Evolutionary conservation across 2,329 filamentous ascomycete genomes (phyloP).

Genomic region (Lachnellula willkommii): DNA sequence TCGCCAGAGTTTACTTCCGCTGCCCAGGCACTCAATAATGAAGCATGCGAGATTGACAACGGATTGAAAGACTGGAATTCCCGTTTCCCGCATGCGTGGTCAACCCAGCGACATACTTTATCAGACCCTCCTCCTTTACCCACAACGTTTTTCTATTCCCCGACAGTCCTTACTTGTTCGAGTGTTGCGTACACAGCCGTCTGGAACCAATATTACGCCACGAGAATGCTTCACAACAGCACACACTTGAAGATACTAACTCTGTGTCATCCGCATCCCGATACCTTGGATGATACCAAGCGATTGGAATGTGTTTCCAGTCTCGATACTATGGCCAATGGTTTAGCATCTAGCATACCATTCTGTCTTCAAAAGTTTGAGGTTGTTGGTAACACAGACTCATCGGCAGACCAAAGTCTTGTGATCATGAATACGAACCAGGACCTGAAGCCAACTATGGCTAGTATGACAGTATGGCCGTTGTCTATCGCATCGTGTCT

Average conservation of each 20-base stretch:
- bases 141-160: constrained; percentile 20
- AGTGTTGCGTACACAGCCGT: constrained; percentile 20
- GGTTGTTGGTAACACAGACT: not conserved
- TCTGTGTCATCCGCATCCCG: not conserved
- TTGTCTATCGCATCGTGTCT: constrained; percentile 22
- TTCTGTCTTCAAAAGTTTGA: constrained; percentile 4
- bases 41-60: constrained; percentile 10
- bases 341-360: constrained; percentile 6
- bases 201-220: constrained; percentile 28
- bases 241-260: constrained; percentile 20
- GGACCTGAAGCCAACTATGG: constrained; percentile 17
- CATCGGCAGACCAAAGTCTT: not conserved
- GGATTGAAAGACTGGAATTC: constrained; percentile 8
- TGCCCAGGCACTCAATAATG: constrained; percentile 1
- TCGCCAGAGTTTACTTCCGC: too few relatives aligned
- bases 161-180: constrained; percentile 23
- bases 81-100: constrained; percentile 6
- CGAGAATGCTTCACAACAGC: constrained; percentile 24
- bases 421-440: constrained; percentile 6
- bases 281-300: not conserved
- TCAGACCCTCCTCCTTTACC: constrained; percentile 3
- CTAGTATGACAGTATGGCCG: constrained; percentile 15
- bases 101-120: constrained; percentile 11
- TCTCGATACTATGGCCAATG: not conserved
- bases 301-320: not conserved